Conservation (phyloP, 305 asterid species). For the Fraxinus platypoda region DNA sequence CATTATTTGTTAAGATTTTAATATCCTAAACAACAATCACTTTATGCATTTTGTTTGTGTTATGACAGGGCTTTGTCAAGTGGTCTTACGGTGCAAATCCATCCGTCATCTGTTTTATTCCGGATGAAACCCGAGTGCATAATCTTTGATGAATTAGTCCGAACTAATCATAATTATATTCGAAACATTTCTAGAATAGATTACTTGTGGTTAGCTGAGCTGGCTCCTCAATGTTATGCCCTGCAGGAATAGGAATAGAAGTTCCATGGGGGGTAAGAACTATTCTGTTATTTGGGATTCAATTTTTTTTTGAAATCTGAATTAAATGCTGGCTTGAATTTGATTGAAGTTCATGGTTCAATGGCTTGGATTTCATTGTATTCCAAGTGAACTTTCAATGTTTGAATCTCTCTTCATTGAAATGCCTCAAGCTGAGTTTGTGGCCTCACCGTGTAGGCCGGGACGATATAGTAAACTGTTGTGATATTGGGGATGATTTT, state of each 20-base stretch:
- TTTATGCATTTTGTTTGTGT: background rate
- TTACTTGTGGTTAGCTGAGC: constrained; percentile 49
- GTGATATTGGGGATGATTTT: background rate
- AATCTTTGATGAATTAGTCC: constrained; percentile 32
- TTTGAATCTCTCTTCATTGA: background rate
- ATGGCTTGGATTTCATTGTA: background rate
- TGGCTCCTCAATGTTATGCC: constrained; percentile 82
- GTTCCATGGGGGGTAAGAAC: constrained; percentile 5
- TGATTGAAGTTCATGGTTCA: background rate
- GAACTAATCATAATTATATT: background rate
- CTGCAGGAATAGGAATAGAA: constrained; percentile 38
- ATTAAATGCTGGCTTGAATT: constrained; percentile 1
- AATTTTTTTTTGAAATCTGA: background rate
- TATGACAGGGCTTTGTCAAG: constrained; percentile 72
- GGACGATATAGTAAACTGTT: background rate
- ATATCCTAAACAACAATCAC: constrained; percentile 7
- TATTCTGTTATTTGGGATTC: background rate
- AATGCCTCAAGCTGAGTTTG: background rate
- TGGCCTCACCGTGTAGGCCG: background rate
- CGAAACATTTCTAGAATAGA: background rate
- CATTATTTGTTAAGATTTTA: constrained; percentile 6
- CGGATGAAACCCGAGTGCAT: constrained; percentile 81
- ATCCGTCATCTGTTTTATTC: constrained; percentile 80
- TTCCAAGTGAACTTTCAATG: background rate
- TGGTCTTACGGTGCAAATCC: constrained; percentile 80